phyloP scores from a whole-genome alignment of 108 stramenopile genomes.

The Chaetoceros tenuissimus region DNA sequence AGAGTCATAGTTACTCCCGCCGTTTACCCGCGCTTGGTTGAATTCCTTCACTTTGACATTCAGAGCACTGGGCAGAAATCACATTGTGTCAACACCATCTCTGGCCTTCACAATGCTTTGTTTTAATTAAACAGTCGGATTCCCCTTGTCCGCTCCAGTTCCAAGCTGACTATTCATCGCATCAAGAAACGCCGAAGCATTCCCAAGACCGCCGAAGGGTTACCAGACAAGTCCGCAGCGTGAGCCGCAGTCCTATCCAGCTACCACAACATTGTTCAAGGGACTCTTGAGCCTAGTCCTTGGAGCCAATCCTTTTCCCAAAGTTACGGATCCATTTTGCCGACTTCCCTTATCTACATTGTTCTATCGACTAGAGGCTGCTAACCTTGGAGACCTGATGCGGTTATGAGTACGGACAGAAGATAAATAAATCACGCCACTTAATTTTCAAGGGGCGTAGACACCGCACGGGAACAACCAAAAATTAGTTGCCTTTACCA shows the following conservation, averaged over 20 bases:
- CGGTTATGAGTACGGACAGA: slow-evolving; percentile 93
- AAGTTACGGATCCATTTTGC: slow-evolving; percentile 87
- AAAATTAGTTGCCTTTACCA: slow-evolving; percentile 85
- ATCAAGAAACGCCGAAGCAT: too few relatives aligned
- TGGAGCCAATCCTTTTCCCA: slow-evolving; percentile 86
- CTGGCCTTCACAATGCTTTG: slow-evolving; percentile 82
- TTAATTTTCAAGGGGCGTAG: slow-evolving; percentile 88
- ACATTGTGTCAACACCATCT: slow-evolving; percentile 85
- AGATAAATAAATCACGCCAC: slow-evolving; percentile 78
- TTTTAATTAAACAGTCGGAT: slow-evolving; percentile 88
- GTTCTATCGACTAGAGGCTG: slow-evolving; percentile 95
- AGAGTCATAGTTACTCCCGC: slow-evolving; percentile 95
- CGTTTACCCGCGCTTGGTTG: slow-evolving; percentile 85
- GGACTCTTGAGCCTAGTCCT: slow-evolving; percentile 75
- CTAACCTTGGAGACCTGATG: slow-evolving; percentile 96
- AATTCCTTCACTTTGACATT: slow-evolving; percentile 87
- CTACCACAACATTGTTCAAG: slow-evolving; percentile 43
- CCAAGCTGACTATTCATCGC: slow-evolving; percentile 76
- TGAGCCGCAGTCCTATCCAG: slow-evolving; percentile 60
- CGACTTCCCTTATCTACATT: slow-evolving; percentile 91
- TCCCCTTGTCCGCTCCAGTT: slow-evolving; percentile 86
- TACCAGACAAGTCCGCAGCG: slow-evolving; percentile 52
- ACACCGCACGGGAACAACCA: slow-evolving; percentile 75
- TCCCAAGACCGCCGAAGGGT: slow-evolving; percentile 40
- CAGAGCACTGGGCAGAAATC: slow-evolving; percentile 87